Conservation (phyloP, 345 rosid genomes). For the Psidium friedrichsthalianum region DNA sequence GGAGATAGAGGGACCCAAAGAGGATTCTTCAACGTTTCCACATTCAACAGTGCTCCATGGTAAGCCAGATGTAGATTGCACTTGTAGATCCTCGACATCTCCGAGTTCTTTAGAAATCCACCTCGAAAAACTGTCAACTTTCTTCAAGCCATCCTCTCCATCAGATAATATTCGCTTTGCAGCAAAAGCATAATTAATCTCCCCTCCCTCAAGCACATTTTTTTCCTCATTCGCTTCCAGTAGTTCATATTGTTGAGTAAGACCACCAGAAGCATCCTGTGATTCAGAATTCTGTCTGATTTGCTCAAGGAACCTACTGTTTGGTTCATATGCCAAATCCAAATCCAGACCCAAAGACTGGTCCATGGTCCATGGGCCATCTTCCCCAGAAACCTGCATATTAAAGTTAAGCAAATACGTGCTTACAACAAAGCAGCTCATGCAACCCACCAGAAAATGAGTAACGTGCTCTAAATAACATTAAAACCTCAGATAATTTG, state of each 20-base stretch:
- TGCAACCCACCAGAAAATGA: not conserved
- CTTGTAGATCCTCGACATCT: slow-evolving; percentile 66
- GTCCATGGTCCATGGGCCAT: slow-evolving; percentile 20
- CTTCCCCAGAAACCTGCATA: slow-evolving; percentile 31
- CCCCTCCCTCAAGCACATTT: slow-evolving; percentile 33
- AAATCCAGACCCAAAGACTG: slow-evolving; percentile 29
- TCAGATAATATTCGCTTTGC: slow-evolving; percentile 40
- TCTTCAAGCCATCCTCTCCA: slow-evolving; percentile 57
- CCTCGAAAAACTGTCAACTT: slow-evolving; percentile 87
- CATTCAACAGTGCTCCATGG: slow-evolving; percentile 66
- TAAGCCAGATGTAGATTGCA: slow-evolving; percentile 60
- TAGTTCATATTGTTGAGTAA: slow-evolving; percentile 25
- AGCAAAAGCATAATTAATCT: slow-evolving; percentile 17
- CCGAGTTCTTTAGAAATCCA: slow-evolving; percentile 76
- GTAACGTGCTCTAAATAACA: not conserved
- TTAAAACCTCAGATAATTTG: not conserved
- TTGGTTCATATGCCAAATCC: slow-evolving; percentile 34
- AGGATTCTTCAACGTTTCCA: slow-evolving; percentile 49
- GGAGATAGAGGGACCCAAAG: slow-evolving; percentile 77
- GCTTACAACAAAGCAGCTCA: not conserved
- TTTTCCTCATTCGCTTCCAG: slow-evolving; percentile 24
- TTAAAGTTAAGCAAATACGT: slow-evolving; percentile 6
- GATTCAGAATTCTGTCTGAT: slow-evolving; percentile 13
- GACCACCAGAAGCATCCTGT: slow-evolving; percentile 16
- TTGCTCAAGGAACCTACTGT: slow-evolving; percentile 35